These are phyloP conservation scores for Moricandia arvensis DNA, from an alignment of 345 rosid species.

Conservation along the genomic window DNA sequence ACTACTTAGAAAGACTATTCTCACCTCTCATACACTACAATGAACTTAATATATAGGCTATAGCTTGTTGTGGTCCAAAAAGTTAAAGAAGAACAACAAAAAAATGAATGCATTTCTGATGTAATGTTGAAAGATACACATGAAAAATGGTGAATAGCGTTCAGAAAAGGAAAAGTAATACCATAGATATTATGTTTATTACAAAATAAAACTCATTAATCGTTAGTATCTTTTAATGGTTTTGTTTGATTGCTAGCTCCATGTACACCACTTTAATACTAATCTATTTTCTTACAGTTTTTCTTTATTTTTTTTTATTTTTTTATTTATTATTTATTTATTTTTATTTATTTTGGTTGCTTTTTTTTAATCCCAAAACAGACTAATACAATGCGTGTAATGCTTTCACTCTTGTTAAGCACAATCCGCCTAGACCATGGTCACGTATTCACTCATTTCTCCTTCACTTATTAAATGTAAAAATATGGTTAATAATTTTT, in stretches of 20 bases:
- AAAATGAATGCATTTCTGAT: neutral
- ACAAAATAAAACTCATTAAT: neutral
- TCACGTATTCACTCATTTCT: constrained; percentile 28
- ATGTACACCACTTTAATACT: neutral
- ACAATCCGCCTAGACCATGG: constrained; percentile 24
- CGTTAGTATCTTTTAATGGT: neutral
- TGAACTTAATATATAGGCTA: neutral
- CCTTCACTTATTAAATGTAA: neutral
- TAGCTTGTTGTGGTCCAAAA: neutral
- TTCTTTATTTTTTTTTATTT: no score
- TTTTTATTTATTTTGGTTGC: neutral
- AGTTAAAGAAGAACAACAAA: neutral
- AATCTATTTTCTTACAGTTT: neutral
- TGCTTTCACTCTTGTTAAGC: constrained; percentile 16
- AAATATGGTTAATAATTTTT: neutral
- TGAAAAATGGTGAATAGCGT: neutral
- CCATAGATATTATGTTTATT: no score
- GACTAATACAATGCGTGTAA: constrained; percentile 15
- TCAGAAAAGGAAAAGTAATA: neutral
- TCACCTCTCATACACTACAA: neutral
- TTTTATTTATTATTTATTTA: neutral
- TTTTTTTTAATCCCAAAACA: constrained; percentile 1
- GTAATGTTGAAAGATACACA: neutral
- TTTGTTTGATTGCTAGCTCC: neutral
- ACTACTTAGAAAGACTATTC: neutral